phyloP scores from a whole-genome alignment of 495 filamentous ascomycete species.

The Aspergillus egyptiacus region DNA sequence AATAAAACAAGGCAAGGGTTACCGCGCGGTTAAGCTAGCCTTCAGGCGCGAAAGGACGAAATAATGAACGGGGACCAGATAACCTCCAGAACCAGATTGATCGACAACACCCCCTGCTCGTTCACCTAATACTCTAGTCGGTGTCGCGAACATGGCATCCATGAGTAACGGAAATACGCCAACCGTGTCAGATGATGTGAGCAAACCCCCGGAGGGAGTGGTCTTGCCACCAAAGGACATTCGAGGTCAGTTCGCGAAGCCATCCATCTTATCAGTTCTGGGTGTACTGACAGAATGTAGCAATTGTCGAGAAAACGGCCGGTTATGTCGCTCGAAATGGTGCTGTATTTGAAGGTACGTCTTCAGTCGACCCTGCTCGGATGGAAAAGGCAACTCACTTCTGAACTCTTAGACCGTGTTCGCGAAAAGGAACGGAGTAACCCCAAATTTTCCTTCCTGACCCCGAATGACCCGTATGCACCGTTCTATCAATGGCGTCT shows the following conservation, averaged over 20 bases:
- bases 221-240: slow-evolving; percentile 83
- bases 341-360: slow-evolving; percentile 67
- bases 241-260: slow-evolving; percentile 44
- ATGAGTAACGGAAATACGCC: slow-evolving; percentile 54
- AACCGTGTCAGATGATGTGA: slow-evolving; percentile 45
- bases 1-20: slow-evolving; percentile 3
- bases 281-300: slow-evolving; percentile 25
- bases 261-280: too few species aligned
- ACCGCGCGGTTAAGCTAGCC: slow-evolving; percentile 1
- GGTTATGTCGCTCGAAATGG: slow-evolving; percentile 85
- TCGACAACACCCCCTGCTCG: neutral
- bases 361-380: neutral
- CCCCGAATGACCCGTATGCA: slow-evolving; percentile 74
- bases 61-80: neutral
- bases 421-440: slow-evolving; percentile 80
- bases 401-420: slow-evolving; percentile 56
- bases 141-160: slow-evolving; percentile 45
- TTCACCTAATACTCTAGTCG: neutral
- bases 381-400: slow-evolving; percentile 5
- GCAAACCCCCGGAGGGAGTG: slow-evolving; percentile 74
- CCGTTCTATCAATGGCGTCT: slow-evolving; percentile 89
- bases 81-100: neutral
- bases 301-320: slow-evolving; percentile 90
- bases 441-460: slow-evolving; percentile 87
- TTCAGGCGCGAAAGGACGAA: slow-evolving; percentile 2